Evolutionary conservation across 2,329 filamentous ascomycete genomes (phyloP), one percentile per base, ranked within the genome.

Genomic region (Arthrobotrys sinensis): DNA sequence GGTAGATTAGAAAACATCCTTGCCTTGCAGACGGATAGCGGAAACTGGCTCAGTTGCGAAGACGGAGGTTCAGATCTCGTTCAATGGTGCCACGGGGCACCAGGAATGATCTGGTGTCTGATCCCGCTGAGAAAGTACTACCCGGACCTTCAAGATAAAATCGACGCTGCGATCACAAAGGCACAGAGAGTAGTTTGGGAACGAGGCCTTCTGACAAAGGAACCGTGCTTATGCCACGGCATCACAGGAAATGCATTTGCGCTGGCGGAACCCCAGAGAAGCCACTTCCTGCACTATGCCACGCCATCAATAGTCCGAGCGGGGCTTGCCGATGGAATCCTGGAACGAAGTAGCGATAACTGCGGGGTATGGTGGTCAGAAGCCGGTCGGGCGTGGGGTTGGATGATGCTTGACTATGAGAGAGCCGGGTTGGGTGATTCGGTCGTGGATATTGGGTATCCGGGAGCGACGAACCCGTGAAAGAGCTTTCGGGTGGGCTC

Each of bases 51-150:
- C 0, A 87, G 87, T 5, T 88, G 86, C 55, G 85, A 88, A 8
- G 86, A 81, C 4, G 86, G 85, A 55, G 85, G 86, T 78, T 84
- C 79, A 11, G 80, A 85, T 48, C 84, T 90, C 5, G 87, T 92
- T 5, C 90, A 92, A 81, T 90, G 91, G 83, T 92, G 90, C 81
- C 90, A 92, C 81, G 91, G 91, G 1, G 89, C 89, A 0, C 88
- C 90, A 1, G 91, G 90, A 0, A 87, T 91, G 21, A 84, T 91
- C 7, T 84, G 88, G 36, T 90, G 89, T 4, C 85, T 92, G 7
- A 81, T 87, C 3, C 87, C 88, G 0, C 86, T 92, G 64, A 85
- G 85, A 62, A 85, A 86, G 6, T 86, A 88, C 82, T 91, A 91
- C 76, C 87, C 89, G 0, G 85, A 84, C 0, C 84, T 91, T 6